These are phyloP conservation scores for Prillingera fragicola DNA, from an alignment of 1,284 basidiomycete species.

Conservation along the genomic window DNA sequence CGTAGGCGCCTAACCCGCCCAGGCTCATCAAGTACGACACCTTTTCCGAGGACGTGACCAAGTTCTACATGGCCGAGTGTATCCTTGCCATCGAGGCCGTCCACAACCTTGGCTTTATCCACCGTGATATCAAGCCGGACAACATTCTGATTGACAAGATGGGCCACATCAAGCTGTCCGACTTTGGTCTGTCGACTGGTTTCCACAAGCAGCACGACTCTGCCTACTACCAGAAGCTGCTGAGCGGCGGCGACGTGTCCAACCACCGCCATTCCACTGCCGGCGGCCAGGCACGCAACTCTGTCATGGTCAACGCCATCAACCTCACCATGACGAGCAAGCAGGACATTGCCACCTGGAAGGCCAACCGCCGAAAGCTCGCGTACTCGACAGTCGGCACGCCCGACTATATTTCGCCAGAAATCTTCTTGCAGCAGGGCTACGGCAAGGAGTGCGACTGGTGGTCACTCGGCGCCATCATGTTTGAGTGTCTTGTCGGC, in stretches of 20 bases:
- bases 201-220: slow-evolving; percentile 94
- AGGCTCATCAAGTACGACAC: slow-evolving; percentile 99
- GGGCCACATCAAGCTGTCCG: slow-evolving; percentile 91
- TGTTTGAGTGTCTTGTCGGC: slow-evolving; percentile 97
- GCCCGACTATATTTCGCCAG: slow-evolving; percentile 98
- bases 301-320: slow-evolving; percentile 91
- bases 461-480: slow-evolving; percentile 96
- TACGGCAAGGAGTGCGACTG: slow-evolving; percentile 98
- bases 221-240: slow-evolving; percentile 87
- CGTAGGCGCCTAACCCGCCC: slow-evolving; percentile 27
- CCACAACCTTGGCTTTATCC: slow-evolving; percentile 97
- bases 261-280: slow-evolving; percentile 23
- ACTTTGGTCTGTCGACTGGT: slow-evolving; percentile 90
- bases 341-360: slow-evolving; percentile 97
- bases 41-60: slow-evolving; percentile 95
- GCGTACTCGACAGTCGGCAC: slow-evolving; percentile 98
- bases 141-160: slow-evolving; percentile 94
- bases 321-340: slow-evolving; percentile 87
- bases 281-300: slow-evolving; percentile 60
- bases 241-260: slow-evolving; percentile 56
- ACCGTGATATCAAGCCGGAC: slow-evolving; percentile 96
- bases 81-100: slow-evolving; percentile 97
- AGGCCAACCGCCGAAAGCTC: slow-evolving; percentile 92
- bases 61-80: slow-evolving; percentile 99
- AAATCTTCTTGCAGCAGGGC: slow-evolving; percentile 95